A percentile compares a stretch with the other conserved stretches of the same genome.
phyloP scores from a whole-genome alignment of 441 rosid genomes.

The Erodium texanum region DNA sequence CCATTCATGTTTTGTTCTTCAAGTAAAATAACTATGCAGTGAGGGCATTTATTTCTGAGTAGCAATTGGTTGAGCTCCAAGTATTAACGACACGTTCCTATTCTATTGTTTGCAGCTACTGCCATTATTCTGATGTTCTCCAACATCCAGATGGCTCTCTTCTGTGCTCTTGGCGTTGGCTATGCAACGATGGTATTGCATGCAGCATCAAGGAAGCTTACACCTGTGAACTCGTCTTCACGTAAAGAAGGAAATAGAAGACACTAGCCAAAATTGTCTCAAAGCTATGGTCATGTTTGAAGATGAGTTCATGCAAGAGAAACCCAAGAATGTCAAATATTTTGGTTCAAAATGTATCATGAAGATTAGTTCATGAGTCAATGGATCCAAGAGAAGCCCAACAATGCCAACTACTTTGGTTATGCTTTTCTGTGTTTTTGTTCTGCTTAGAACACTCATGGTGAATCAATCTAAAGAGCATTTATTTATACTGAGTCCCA shows the following conservation, averaged over 20 bases:
- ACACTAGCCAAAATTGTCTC: neutral
- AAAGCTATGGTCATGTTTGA: neutral
- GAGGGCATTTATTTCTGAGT: neutral
- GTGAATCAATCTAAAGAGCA: too few relatives aligned
- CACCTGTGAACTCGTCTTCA: slow-evolving; percentile 45
- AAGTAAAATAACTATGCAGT: too few relatives aligned
- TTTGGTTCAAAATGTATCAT: too few relatives aligned
- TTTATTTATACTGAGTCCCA: too few relatives aligned
- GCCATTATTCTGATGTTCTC: slow-evolving; percentile 51
- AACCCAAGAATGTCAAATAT: neutral
- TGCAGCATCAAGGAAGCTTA: slow-evolving; percentile 71
- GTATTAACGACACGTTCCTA: slow-evolving; percentile 10
- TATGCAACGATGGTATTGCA: slow-evolving; percentile 69
- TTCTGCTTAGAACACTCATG: too few relatives aligned
- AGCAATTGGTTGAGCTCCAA: neutral
- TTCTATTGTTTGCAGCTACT: slow-evolving; percentile 45
- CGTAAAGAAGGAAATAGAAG: slow-evolving; percentile 27
- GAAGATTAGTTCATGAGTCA: too few relatives aligned
- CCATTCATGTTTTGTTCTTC: too few relatives aligned
- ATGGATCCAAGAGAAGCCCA: too few relatives aligned
- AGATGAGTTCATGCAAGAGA: neutral
- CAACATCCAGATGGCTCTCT: slow-evolving; percentile 83
- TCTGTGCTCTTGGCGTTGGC: slow-evolving; percentile 54
- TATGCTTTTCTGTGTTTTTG: too few relatives aligned
- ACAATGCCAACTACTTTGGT: too few relatives aligned